A percentile compares a stretch with the other conserved stretches of the same genome.
These are phyloP conservation scores for Xeromyces bisporus DNA, from an alignment of 495 filamentous ascomycete species.

Conservation along the genomic window DNA sequence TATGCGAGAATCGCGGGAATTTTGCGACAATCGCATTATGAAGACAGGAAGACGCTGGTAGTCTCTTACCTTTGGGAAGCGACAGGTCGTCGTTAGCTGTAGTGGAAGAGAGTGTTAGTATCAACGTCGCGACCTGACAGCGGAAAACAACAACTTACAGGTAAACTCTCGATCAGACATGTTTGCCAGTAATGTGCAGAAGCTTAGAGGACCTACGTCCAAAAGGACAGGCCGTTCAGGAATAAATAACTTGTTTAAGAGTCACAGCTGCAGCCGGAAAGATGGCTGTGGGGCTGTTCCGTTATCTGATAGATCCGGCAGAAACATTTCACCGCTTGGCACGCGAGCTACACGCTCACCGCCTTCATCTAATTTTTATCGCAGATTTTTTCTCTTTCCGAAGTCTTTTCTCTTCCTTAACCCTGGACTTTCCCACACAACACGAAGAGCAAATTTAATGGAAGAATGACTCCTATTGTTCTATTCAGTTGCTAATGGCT, in stretches of 20 bases:
- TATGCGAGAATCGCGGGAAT: background rate
- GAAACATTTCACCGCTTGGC: too few species aligned
- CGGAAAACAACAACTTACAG: conserved; percentile 48
- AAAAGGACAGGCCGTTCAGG: too few species aligned
- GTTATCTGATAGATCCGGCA: too few species aligned
- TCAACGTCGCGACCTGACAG: too few species aligned
- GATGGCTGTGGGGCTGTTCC: too few species aligned
- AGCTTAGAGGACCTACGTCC: too few species aligned
- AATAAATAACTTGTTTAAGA: too few species aligned
- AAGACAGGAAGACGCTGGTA: background rate
- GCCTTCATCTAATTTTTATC: background rate
- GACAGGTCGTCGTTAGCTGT: conserved; percentile 81
- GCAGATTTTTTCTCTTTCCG: conserved; percentile 3
- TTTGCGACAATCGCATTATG: background rate
- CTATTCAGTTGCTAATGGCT: conserved; percentile 9
- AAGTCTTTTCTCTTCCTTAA: background rate
- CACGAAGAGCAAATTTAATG: too few species aligned
- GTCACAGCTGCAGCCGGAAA: too few species aligned
- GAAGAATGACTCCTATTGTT: conserved; percentile 1
- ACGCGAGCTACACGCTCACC: too few species aligned
- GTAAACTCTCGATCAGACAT: conserved; percentile 91
- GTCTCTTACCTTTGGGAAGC: conserved; percentile 65
- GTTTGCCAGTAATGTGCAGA: conserved; percentile 10
- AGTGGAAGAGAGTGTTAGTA: too few species aligned
- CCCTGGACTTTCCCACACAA: too few species aligned